phyloP scores from a whole-genome alignment of 768 basidiomycete species.

The Panaeolus cyanescens region DNA sequence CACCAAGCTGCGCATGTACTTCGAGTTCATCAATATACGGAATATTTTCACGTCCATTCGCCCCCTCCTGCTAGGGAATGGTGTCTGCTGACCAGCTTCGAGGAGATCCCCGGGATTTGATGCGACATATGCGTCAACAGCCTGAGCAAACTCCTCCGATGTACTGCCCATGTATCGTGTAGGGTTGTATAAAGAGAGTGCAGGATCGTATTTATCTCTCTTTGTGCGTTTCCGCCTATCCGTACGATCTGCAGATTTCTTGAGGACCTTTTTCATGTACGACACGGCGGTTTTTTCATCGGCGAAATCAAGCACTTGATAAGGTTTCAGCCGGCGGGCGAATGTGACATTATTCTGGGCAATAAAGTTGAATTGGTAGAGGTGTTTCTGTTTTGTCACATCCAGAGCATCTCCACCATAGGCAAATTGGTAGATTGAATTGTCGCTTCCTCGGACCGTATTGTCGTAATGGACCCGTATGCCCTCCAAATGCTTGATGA shows the following conservation, averaged over 20 bases:
- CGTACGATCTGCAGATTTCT: slow-evolving; percentile 56
- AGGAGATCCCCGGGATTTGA: slow-evolving; percentile 61
- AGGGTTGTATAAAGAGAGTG: slow-evolving; percentile 76
- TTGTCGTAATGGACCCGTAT: slow-evolving; percentile 97
- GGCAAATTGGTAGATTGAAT: slow-evolving; percentile 91
- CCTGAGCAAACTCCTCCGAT: slow-evolving; percentile 87
- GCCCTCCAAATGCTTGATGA: slow-evolving; percentile 98
- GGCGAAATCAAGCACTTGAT: slow-evolving; percentile 54
- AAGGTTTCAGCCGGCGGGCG: slow-evolving; percentile 69
- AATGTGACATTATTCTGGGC: slow-evolving; percentile 83
- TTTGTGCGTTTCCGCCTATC: slow-evolving; percentile 45
- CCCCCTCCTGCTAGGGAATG: slow-evolving; percentile 46
- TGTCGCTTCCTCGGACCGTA: slow-evolving; percentile 94
- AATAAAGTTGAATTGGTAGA: slow-evolving; percentile 92
- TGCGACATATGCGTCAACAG: slow-evolving; percentile 77
- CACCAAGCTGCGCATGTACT: slow-evolving; percentile 91
- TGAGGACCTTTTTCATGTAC: slow-evolving; percentile 91
- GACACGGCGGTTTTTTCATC: slow-evolving; percentile 66
- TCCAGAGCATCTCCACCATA: slow-evolving; percentile 98
- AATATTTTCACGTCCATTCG: slow-evolving; percentile 61
- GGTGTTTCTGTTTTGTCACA: slow-evolving; percentile 95
- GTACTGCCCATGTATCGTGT: slow-evolving; percentile 83
- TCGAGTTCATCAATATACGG: slow-evolving; percentile 82
- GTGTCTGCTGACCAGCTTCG: slow-evolving; percentile 35
- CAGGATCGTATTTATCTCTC: slow-evolving; percentile 68